Conservation (phyloP, 208 protist genomes). For the Leishmania amazonensis region DNA sequence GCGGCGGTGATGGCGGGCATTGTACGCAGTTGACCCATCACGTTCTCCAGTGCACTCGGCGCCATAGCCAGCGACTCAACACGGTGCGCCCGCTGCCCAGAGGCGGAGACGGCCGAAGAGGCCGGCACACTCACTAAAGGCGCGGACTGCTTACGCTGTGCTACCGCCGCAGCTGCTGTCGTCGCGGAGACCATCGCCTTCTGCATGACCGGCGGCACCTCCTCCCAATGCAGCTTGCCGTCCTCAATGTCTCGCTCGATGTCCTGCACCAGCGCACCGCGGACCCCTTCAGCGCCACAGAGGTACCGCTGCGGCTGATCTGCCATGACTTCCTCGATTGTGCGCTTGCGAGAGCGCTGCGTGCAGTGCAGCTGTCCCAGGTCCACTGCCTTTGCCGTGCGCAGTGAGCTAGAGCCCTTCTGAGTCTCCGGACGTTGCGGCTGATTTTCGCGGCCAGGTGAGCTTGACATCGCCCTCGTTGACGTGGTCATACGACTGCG, state of each 20-base stretch:
- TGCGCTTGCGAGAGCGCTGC: constrained; percentile 42
- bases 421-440: constrained; percentile 34
- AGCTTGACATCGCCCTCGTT: constrained; percentile 4
- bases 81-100: constrained; percentile 1
- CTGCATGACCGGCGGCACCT: constrained; percentile 48
- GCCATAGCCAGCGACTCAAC: constrained; percentile 21
- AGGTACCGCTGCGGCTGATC: constrained; percentile 37
- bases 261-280: constrained; percentile 31
- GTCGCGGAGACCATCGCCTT: constrained; percentile 33
- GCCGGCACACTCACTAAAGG: background rate
- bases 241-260: constrained; percentile 44
- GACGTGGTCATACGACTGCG: background rate
- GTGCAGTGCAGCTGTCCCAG: constrained; percentile 49
- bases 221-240: constrained; percentile 62
- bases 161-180: background rate
- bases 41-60: constrained; percentile 18
- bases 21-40: constrained; percentile 26
- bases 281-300: constrained; percentile 1
- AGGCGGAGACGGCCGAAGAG: background rate
- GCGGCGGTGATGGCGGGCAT: constrained; percentile 17
- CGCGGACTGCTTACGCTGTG: constrained; percentile 2
- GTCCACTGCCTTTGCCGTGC: constrained; percentile 52
- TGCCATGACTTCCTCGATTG: constrained; percentile 79
- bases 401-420: constrained; percentile 45
- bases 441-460: constrained; percentile 7